These are phyloP conservation scores for Calendula officinalis DNA, from an alignment of 129 eudicot species.

Conservation along the genomic window DNA sequence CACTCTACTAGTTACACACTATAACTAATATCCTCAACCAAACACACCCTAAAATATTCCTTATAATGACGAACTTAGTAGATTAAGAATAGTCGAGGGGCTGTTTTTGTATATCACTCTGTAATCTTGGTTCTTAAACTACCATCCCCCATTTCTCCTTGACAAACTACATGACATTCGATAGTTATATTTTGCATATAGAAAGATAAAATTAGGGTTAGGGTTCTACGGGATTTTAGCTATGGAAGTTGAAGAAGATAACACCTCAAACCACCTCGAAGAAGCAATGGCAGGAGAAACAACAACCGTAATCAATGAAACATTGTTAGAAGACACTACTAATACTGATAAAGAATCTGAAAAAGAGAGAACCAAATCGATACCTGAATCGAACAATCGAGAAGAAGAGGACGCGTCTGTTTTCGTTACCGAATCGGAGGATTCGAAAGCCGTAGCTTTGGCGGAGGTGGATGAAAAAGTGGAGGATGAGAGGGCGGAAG, in stretches of 20 bases:
- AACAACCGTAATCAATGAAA: constrained; percentile 19
- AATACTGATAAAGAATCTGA: constrained; percentile 18
- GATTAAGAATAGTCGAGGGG: constrained; percentile 1
- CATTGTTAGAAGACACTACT: neutral
- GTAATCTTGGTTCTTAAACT: constrained; percentile 8
- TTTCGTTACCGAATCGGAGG: constrained; percentile 9
- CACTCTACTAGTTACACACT: no score
- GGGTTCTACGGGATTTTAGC: constrained; percentile 39
- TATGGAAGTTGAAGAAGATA: constrained; percentile 49
- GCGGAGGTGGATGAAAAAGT: neutral
- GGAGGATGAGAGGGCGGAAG: no score
- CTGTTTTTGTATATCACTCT: neutral
- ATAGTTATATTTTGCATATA: neutral
- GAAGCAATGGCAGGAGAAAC: constrained; percentile 18
- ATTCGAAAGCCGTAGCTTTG: constrained; percentile 4
- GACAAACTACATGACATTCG: constrained; percentile 7
- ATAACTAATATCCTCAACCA: no score
- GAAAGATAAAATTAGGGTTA: constrained; percentile 45
- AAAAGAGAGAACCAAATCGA: neutral
- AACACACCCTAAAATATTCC: no score
- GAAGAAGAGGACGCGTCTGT: constrained; percentile 28
- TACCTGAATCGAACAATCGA: constrained; percentile 4
- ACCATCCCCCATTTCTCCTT: neutral
- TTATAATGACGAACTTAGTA: no score
- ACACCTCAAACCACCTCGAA: constrained; percentile 27